phyloP scores from a whole-genome alignment of 1,284 basidiomycete genomes.

The Austroboletus novae-zelandiae region DNA sequence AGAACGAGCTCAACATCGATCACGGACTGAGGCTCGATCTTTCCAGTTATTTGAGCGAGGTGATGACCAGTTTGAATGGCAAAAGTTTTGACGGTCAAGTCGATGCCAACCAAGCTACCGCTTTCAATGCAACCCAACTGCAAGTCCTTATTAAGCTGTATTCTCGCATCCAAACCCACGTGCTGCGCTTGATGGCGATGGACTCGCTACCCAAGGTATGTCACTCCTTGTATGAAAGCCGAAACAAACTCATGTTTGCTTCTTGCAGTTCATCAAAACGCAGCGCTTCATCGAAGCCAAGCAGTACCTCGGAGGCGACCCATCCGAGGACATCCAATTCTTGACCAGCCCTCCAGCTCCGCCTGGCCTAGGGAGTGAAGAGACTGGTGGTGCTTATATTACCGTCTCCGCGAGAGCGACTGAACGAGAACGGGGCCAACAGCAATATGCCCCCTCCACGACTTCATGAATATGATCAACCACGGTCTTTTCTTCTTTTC shows the following conservation, averaged over 20 bases:
- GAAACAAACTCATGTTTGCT: slow-evolving; percentile 5
- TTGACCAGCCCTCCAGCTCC: slow-evolving; percentile 57
- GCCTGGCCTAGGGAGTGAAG: slow-evolving; percentile 65
- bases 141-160: slow-evolving; percentile 93
- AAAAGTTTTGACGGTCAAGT: slow-evolving; percentile 76
- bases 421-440: slow-evolving; percentile 48
- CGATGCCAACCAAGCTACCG: slow-evolving; percentile 72
- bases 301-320: slow-evolving; percentile 71
- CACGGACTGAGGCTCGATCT: slow-evolving; percentile 94
- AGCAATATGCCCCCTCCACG: slow-evolving; percentile 25
- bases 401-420: slow-evolving; percentile 77
- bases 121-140: slow-evolving; percentile 90
- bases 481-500: slow-evolving; percentile 9
- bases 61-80: slow-evolving; percentile 73
- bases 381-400: slow-evolving; percentile 77
- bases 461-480: slow-evolving; percentile 25
- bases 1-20: slow-evolving; percentile 97
- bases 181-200: slow-evolving; percentile 96
- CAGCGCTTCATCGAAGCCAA: slow-evolving; percentile 73
- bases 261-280: slow-evolving; percentile 76
- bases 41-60: slow-evolving; percentile 88
- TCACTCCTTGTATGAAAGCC: slow-evolving; percentile 2
- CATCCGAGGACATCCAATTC: slow-evolving; percentile 59
- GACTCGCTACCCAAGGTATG: slow-evolving; percentile 93
- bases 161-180: slow-evolving; percentile 94